These are phyloP conservation scores for Populus davidiana DNA, from an alignment of 345 rosid species.

Conservation along the genomic window DNA sequence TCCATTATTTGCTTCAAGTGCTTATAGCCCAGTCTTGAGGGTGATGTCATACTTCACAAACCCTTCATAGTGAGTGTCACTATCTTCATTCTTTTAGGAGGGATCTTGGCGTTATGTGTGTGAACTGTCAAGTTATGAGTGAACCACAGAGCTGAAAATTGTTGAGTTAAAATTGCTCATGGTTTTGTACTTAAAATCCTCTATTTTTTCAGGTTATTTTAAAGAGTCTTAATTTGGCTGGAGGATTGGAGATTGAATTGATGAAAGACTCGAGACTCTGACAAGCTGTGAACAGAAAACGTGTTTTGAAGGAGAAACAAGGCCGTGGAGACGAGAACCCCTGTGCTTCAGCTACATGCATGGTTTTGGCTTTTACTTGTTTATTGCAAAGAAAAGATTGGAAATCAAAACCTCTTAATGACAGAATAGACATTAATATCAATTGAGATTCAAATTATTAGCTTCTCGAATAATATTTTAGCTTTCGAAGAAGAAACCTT, in stretches of 20 bases:
- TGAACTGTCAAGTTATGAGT: background rate
- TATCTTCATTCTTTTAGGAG: background rate
- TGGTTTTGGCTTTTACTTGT: too few relatives aligned
- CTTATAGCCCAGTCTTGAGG: constrained; percentile 1
- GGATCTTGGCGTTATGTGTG: background rate
- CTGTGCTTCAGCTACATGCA: too few relatives aligned
- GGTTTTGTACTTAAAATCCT: background rate
- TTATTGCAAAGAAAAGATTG: too few relatives aligned
- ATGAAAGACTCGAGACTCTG: background rate
- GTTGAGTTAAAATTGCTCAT: background rate
- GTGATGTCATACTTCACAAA: background rate
- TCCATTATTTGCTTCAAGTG: constrained; percentile 7
- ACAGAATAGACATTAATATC: too few relatives aligned
- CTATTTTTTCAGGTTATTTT: background rate
- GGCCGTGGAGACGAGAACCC: background rate
- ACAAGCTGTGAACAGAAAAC: background rate
- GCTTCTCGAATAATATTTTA: too few relatives aligned
- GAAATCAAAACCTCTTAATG: too few relatives aligned
- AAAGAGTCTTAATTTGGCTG: background rate
- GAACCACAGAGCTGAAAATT: background rate
- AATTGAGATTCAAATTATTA: too few relatives aligned
- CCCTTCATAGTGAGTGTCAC: constrained; percentile 10
- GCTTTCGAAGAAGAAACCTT: too few relatives aligned
- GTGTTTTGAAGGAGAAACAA: background rate
- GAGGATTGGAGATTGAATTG: constrained; percentile 14